Evolutionary conservation across 1,284 basidiomycete genomes (phyloP).

Genomic region (Fomitopsis palustris): DNA sequence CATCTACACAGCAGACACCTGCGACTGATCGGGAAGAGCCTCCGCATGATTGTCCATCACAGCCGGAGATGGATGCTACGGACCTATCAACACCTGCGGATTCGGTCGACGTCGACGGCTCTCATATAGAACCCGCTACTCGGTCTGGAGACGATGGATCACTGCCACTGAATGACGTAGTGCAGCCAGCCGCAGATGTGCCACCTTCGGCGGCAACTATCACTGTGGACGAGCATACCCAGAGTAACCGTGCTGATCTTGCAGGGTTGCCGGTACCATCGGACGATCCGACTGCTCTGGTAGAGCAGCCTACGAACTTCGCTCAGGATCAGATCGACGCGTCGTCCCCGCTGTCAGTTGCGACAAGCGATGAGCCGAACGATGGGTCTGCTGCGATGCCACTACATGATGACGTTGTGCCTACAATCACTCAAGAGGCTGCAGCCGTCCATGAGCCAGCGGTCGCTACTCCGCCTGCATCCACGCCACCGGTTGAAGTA

Average conservation of each 20-base stretch:
- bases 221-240: not conserved
- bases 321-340: not conserved
- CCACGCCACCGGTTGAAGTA: slow-evolving; percentile 9
- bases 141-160: not conserved
- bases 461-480: slow-evolving; percentile 4
- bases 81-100: too few relatives aligned
- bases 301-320: not conserved
- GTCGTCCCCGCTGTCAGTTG: not conserved
- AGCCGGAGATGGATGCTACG: not conserved
- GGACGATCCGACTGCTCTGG: not conserved
- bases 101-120: not conserved
- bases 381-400: not conserved
- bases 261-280: not conserved
- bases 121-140: not conserved
- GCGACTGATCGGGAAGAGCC: not conserved
- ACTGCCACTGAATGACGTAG: not conserved
- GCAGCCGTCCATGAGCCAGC: slow-evolving; percentile 5
- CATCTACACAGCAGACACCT: not conserved
- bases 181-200: not conserved
- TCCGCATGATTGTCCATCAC: not conserved
- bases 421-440: not conserved
- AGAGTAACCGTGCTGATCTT: not conserved
- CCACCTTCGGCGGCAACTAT: not conserved
- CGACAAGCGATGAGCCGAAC: not conserved
- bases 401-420: not conserved